These are phyloP conservation scores for Gypsophila paniculata DNA, from an alignment of 179 eudicot genomes.

Conservation along the genomic window DNA sequence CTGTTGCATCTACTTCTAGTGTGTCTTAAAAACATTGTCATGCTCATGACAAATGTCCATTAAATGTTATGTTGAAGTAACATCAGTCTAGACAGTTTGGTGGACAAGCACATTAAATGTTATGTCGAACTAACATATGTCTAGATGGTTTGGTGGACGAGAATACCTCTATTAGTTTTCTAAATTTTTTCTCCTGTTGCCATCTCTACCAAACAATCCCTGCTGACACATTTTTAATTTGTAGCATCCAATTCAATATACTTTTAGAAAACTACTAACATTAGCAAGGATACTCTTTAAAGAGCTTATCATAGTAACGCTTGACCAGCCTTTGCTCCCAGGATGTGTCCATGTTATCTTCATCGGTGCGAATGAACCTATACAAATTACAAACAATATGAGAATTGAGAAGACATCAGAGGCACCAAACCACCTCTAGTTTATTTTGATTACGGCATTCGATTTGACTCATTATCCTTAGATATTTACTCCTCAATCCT, in stretches of 20 bases:
- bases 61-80: not conserved
- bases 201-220: not conserved
- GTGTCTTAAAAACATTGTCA: no score
- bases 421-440: not conserved
- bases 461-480: no score
- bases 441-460: no score
- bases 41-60: not conserved
- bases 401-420: not conserved
- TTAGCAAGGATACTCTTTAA: conserved; percentile 86
- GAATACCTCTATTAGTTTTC: not conserved
- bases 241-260: not conserved
- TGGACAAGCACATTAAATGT: not conserved
- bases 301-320: conserved; percentile 93
- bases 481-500: no score
- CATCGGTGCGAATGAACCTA: conserved; percentile 90
- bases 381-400: not conserved
- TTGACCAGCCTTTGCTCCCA: conserved; percentile 96
- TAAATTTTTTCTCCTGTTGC: not conserved
- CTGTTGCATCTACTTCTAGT: no score
- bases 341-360: conserved; percentile 77
- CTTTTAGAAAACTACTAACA: not conserved
- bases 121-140: not conserved
- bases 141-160: not conserved
- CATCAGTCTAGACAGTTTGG: not conserved
- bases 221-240: not conserved